Conservation (phyloP, 139 green algal genomes). For the Gonium pectorale region DNA sequence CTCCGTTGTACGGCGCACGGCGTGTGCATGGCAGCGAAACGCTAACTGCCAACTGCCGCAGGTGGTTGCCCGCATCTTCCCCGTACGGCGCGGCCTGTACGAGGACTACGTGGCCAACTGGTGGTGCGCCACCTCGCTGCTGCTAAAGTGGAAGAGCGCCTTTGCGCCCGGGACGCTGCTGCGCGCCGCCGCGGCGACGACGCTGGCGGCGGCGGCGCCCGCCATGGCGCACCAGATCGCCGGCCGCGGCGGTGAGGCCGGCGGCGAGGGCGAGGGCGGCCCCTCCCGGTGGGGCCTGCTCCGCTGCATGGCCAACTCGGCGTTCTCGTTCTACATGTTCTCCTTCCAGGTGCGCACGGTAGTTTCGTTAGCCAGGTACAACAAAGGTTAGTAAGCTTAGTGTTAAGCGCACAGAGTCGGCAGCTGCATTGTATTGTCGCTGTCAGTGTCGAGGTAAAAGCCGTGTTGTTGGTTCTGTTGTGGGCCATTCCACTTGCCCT, state of each 20-base stretch:
- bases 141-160: conserved; percentile 89
- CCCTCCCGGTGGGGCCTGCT: conserved; percentile 80
- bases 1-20: no score
- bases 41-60: conserved; percentile 36
- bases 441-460: no score
- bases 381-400: no score
- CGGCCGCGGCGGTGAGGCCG: not conserved
- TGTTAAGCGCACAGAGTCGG: no score
- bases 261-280: not conserved
- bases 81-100: conserved; percentile 90
- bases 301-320: conserved; percentile 83
- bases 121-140: conserved; percentile 89
- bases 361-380: no score
- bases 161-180: not conserved
- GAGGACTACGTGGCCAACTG: conserved; percentile 99
- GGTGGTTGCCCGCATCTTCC: conserved; percentile 85
- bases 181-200: conserved; percentile 53
- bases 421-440: no score
- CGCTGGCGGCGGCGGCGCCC: conserved; percentile 73
- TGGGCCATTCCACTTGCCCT: no score
- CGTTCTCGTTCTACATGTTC: conserved; percentile 96
- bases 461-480: no score
- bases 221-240: conserved; percentile 76
- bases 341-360: conserved; percentile 87
- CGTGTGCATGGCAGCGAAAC: no score